Percentiles rank a stretch among this genome's conserved stretches.
These are phyloP conservation scores for Myxozyma monticola DNA, from an alignment of 805 yeast genomes.

Conservation along the genomic window DNA sequence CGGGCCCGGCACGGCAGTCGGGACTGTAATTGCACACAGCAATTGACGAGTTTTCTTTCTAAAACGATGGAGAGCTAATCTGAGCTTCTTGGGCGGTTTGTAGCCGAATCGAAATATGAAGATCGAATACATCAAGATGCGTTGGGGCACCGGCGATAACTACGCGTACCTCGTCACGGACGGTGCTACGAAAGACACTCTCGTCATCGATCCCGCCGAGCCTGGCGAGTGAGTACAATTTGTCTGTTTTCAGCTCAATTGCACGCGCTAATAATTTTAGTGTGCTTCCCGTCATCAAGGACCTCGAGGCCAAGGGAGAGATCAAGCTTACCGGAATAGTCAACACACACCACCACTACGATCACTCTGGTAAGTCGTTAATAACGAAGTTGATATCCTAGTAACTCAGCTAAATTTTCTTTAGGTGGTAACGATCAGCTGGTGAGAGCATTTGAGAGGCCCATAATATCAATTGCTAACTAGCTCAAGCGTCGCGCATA, in stretches of 20 bases:
- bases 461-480: background rate
- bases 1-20: too few species aligned
- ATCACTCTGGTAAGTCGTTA: slow-evolving; percentile 89
- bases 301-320: slow-evolving; percentile 39
- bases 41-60: too few species aligned
- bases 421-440: slow-evolving; percentile 27
- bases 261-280: background rate
- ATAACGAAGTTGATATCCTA: background rate
- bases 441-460: slow-evolving; percentile 19
- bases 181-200: slow-evolving; percentile 61
- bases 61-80: too few species aligned
- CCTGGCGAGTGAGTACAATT: slow-evolving; percentile 77
- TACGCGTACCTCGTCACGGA: slow-evolving; percentile 81
- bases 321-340: slow-evolving; percentile 71
- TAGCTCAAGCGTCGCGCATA: slow-evolving; percentile 30
- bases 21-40: too few species aligned
- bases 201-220: slow-evolving; percentile 92
- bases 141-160: slow-evolving; percentile 94
- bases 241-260: slow-evolving; percentile 18
- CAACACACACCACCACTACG: slow-evolving; percentile 95
- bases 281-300: slow-evolving; percentile 49
- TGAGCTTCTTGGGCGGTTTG: too few species aligned
- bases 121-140: slow-evolving; percentile 78
- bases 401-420: slow-evolving; percentile 32
- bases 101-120: slow-evolving; percentile 62